These are phyloP conservation scores for Paspalum notatum DNA, from an alignment of 176 grass and related monocot species.

Conservation along the genomic window DNA sequence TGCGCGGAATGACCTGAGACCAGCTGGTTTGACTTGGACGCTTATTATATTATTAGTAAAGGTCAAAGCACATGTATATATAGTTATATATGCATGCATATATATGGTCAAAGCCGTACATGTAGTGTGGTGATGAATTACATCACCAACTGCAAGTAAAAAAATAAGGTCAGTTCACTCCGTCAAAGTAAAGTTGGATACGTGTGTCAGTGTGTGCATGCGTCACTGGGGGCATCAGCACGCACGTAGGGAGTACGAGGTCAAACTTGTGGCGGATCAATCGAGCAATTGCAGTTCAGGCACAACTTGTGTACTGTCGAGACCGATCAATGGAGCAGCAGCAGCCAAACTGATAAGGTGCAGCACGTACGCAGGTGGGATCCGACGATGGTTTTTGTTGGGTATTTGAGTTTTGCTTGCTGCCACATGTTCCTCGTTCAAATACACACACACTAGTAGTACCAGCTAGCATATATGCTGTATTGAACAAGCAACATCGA, in stretches of 20 bases:
- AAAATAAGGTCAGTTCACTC: background rate
- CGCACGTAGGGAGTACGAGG: background rate
- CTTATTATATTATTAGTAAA: background rate
- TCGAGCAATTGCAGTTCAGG: background rate
- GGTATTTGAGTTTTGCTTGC: too few species aligned
- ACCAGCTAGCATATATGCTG: too few species aligned
- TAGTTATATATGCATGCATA: too few species aligned
- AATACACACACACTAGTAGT: too few species aligned
- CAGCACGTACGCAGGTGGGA: background rate
- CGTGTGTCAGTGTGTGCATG: background rate
- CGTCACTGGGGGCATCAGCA: conserved; percentile 5
- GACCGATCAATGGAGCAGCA: too few species aligned
- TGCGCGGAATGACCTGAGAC: background rate
- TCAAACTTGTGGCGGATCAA: too few species aligned
- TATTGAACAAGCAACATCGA: too few species aligned
- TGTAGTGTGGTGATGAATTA: background rate
- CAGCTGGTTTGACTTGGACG: background rate
- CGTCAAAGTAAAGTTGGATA: background rate
- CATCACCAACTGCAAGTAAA: background rate
- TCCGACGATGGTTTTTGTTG: background rate
- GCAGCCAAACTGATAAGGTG: too few species aligned
- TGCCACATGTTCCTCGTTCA: too few species aligned
- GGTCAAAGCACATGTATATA: too few species aligned
- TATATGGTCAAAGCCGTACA: background rate
- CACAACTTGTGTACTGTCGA: background rate